These are phyloP conservation scores for Tripidium arundinaceum DNA, from an alignment of 202 grass and related monocot species.

Conservation along the genomic window DNA sequence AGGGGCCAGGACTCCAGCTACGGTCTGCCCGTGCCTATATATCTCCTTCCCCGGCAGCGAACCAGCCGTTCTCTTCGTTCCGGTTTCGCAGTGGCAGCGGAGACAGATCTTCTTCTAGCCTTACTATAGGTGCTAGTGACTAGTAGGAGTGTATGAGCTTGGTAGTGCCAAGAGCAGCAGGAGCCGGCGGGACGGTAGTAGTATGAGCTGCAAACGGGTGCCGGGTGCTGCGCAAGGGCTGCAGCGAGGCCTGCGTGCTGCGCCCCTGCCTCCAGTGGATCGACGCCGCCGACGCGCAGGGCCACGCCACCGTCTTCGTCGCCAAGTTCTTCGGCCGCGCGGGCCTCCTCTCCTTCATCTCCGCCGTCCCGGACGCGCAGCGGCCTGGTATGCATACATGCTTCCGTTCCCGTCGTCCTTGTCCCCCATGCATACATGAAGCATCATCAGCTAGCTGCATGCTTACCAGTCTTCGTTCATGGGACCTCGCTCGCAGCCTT, in stretches of 20 bases:
- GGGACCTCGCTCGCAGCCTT: constrained; percentile 31
- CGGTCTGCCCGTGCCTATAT: too few species aligned
- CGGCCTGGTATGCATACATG: constrained; percentile 61
- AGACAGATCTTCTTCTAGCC: not conserved
- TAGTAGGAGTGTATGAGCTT: too few species aligned
- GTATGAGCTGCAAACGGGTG: constrained; percentile 94
- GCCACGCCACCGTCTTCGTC: constrained; percentile 83
- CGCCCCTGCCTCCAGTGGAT: constrained; percentile 83
- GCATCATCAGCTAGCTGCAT: too few species aligned
- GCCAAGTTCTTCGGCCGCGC: constrained; percentile 93
- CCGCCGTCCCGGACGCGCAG: constrained; percentile 51
- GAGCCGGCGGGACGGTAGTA: too few species aligned
- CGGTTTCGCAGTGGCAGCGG: not conserved
- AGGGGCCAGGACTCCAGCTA: too few species aligned
- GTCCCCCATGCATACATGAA: not conserved
- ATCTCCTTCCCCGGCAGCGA: constrained; percentile 10
- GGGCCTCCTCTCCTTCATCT: constrained; percentile 73
- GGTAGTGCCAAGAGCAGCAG: too few species aligned
- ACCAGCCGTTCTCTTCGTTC: not conserved
- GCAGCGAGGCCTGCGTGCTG: constrained; percentile 72
- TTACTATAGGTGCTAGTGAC: not conserved
- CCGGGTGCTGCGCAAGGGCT: constrained; percentile 75
- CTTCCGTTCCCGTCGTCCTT: not conserved
- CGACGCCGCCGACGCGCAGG: constrained; percentile 61
- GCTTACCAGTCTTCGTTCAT: too few species aligned